Evolutionary conservation across 1,284 basidiomycete species (phyloP), one percentile per base, ranked within the genome.

Genomic region (Sporisorium reilianum): DNA sequence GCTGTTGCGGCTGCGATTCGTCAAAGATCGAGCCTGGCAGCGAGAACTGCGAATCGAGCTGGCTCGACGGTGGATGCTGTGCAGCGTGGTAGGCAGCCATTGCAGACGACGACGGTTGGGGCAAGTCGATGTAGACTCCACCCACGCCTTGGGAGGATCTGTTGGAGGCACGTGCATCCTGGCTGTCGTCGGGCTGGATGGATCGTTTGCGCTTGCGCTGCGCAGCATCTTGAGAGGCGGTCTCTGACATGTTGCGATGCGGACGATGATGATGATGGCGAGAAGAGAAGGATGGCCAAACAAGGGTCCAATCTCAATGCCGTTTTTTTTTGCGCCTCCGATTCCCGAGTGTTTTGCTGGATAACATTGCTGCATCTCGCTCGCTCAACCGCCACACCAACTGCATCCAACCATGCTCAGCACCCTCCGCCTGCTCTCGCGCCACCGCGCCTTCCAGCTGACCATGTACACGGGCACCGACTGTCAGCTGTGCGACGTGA

Each of bases 401-500:
- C 6, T 12, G 3, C 32, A 34, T 12, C 32, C 32, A 18, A 40
- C 48, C n/a, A 71, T 71, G 68, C 16, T 61, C 12, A 6, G 32
- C 4, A 55, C 63, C 20, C 52, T 62, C 1, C 36, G 50, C 0
- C 40, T 51, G n/a, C 55, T 60, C 16, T n/a, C 40, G 2, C 32
- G 16, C 1, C 22, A 20, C 0, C n/a, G 28, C 2, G 45, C 56
- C 10, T 60, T 64, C 30, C 50, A 51, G 23, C 55, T 84, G 26
- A 78, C 73, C 12, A 67, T 84, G 52, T 84, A 74, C 53, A 82
- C 83, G 1, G 83, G 75, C 16, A 79, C 82, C 4, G 64, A 84
- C 48, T 84, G 83, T 58, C 58, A 67, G 26, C 71, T 84, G 11
- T 84, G 83, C 63, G 64, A 83, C 5, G 73, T 82, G 23, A 78